Base-by-base conservation (phyloP, 495 filamentous ascomycete genomes). In the Jackrogersella multiformis region DNA sequence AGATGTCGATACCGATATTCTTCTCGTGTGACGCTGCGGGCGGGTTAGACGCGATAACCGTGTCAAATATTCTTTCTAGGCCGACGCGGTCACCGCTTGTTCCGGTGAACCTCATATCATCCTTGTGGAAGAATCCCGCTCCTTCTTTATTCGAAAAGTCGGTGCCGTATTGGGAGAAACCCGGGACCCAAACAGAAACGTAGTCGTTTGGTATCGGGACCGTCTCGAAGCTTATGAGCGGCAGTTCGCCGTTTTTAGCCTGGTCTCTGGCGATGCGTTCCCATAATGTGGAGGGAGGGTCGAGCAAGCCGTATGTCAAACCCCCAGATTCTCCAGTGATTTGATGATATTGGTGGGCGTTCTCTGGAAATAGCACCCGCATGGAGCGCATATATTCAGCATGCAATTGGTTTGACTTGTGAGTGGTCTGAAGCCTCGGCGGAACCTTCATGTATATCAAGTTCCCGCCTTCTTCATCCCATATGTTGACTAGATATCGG, bases 381-480 rank as follows among this genome's bases (percentile, higher is more conserved):
- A 74, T 68, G 3, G 64, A 63, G 10, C 35, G 51, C 20, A 15
- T 20, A 34, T 74, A 74, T 21, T 74, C 66, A 9, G 10, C 7
- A 21, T 23, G 30, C 34, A 68, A 61, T 21, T 73, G 70, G 16
- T 70, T 72, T 18, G 60, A 21, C 36, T 61, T 66, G 35, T 69
- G 57, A 0, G 35, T 35, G 21, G 10, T 0, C 0, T 21, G 0
- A 6, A 73, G 48, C 2, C 15, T 39, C 1, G 2, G 2, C 7
- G 70, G 70, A 1, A 62, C 34, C 9, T 59, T 73, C 73, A 74
- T 73, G 20, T 72, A 74, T 42, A 62, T 59, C 55, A 72, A 58
- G 3, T 61, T 54, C 5, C 51, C 9, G 3, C 28, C 15, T 1
- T 1, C 26, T 0, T 13, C 12, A 46, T 72, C 48, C 62, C 56